A percentile compares a stretch with the other conserved stretches of the same genome.
Conservation (phyloP, 1,139 yeast species). For the Sugiyamaella xylanicola region DNA sequence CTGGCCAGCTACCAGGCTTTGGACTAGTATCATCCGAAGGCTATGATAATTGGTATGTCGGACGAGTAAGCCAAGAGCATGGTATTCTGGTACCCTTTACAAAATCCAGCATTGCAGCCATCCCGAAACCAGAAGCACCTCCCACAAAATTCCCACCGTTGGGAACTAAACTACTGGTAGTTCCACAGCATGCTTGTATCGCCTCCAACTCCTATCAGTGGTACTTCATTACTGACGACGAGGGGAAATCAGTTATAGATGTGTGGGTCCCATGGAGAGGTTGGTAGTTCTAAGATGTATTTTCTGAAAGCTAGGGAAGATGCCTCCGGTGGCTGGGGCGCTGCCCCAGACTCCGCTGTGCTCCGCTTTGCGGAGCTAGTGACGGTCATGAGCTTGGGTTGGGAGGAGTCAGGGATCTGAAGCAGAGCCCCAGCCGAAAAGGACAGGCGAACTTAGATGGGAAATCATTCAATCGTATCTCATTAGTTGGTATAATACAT, state of each 20-base stretch:
- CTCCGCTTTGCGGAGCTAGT: too few relatives aligned
- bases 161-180: slow-evolving; percentile 57
- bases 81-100: slow-evolving; percentile 50
- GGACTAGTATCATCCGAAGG: slow-evolving; percentile 49
- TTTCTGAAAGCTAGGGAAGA: not conserved
- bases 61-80: slow-evolving; percentile 57
- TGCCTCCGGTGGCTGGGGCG: too few relatives aligned
- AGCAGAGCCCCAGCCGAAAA: too few relatives aligned
- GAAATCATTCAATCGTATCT: slow-evolving; percentile 6
- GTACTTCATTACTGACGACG: slow-evolving; percentile 55
- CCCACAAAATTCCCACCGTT: slow-evolving; percentile 43
- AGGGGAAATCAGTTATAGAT: slow-evolving; percentile 53
- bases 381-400: too few relatives aligned
- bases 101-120: not conserved
- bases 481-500: slow-evolving; percentile 9
- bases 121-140: slow-evolving; percentile 40
- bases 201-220: slow-evolving; percentile 65
- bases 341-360: too few relatives aligned
- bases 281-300: too few relatives aligned
- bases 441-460: not conserved
- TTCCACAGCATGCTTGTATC: slow-evolving; percentile 78
- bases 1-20: slow-evolving; percentile 51
- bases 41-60: slow-evolving; percentile 53
- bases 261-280: slow-evolving; percentile 77
- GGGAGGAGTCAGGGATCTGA: too few relatives aligned